phyloP scores from a whole-genome alignment of 2,329 filamentous ascomycete species.

The Pseudofabraea citricarpa region DNA sequence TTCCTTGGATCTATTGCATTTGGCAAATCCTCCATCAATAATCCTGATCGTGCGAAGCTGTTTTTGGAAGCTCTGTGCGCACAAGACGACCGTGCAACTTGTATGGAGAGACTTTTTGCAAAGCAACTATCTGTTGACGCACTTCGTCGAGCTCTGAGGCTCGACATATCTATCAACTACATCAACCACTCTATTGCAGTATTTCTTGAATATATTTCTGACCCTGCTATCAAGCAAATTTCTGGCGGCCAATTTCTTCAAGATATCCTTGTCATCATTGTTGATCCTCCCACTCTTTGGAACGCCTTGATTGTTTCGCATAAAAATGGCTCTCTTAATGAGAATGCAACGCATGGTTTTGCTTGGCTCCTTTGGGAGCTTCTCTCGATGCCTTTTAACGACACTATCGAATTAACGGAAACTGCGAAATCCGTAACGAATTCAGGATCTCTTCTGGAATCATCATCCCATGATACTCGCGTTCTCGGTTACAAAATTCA shows the following conservation, averaged over 20 bases:
- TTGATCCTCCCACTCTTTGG: conserved; percentile 49
- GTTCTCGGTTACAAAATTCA: conserved; percentile 34
- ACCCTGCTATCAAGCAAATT: conserved; percentile 17
- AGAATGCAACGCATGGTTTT: conserved; percentile 27
- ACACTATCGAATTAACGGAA: conserved; percentile 17
- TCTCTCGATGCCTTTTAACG: conserved; percentile 29
- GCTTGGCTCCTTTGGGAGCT: conserved; percentile 41
- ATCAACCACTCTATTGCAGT: conserved; percentile 33
- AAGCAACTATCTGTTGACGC: conserved; percentile 31
- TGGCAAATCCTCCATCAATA: conserved; percentile 2
- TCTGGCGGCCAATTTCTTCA: conserved; percentile 30
- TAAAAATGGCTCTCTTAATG: conserved; percentile 20
- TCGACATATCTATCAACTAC: conserved; percentile 37
- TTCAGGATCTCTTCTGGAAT: conserved; percentile 16
- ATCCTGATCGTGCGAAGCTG: conserved; percentile 22
- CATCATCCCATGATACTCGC: conserved; percentile 20
- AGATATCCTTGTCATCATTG: conserved; percentile 38
- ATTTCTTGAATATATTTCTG: conserved; percentile 31
- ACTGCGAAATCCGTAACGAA: conserved; percentile 24
- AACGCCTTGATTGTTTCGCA: conserved; percentile 26
- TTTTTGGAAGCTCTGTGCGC: conserved; percentile 44
- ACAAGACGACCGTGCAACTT: conserved; percentile 34
- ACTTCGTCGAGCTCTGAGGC: conserved; percentile 36
- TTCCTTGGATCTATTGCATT: conserved; percentile 6
- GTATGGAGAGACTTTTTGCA: conserved; percentile 36